Percentiles rank a stretch among this genome's conserved stretches.
Conservation (phyloP, 225 moss, liverwort and hornwort species). For the Bryum argenteum region DNA sequence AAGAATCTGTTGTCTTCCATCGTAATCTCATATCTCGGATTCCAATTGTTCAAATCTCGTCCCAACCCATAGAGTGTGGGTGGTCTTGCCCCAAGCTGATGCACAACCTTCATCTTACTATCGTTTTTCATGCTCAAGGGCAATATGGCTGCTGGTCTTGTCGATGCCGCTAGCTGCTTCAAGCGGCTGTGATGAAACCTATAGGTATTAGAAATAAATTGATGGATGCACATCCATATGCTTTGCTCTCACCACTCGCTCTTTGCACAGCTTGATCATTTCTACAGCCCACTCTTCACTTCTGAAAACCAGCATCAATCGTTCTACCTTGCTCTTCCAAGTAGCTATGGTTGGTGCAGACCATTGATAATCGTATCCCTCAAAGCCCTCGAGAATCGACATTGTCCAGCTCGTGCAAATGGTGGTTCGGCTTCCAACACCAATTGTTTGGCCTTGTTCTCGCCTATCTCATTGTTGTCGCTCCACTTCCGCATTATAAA, state of each 20-base stretch:
- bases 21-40: fast-evolving
- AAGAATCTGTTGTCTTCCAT: neutral
- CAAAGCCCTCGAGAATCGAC: too few relatives aligned
- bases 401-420: too few relatives aligned
- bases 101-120: neutral
- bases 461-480: too few relatives aligned
- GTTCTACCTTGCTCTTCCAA: too few relatives aligned
- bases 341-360: too few relatives aligned
- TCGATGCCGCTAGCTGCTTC: fast-evolving
- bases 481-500: too few relatives aligned
- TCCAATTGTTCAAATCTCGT: neutral
- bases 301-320: too few relatives aligned
- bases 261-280: neutral
- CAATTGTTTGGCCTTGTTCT: too few relatives aligned
- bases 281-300: too few relatives aligned
- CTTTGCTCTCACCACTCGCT: neutral
- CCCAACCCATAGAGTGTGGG: neutral
- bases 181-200: neutral
- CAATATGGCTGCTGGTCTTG: fast-evolving
- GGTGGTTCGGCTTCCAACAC: too few relatives aligned
- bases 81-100: neutral
- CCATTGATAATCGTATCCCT: too few relatives aligned
- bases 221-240: neutral
- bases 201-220: neutral
- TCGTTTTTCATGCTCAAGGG: fast-evolving